These are phyloP conservation scores for Diphasiastrum complanatum DNA, from an alignment of 83 land plant genomes.

Conservation along the genomic window DNA sequence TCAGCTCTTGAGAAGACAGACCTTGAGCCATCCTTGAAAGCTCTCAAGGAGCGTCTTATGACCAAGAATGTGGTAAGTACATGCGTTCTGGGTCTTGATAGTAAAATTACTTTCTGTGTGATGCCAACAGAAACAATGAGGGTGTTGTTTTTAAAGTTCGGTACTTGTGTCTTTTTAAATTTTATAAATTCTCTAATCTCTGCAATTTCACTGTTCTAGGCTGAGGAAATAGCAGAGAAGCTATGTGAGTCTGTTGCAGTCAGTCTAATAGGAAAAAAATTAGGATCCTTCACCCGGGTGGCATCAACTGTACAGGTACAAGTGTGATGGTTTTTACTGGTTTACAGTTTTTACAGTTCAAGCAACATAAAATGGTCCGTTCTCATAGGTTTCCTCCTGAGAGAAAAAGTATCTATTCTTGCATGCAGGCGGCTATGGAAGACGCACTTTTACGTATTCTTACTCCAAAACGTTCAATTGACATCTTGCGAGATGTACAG, in stretches of 20 bases:
- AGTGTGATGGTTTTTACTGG: not conserved
- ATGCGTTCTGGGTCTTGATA: not conserved
- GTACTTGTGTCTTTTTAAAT: not conserved
- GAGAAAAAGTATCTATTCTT: not conserved
- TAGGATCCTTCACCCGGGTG: conserved; percentile 86
- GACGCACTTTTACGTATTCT: conserved; percentile 88
- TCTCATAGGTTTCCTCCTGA: not conserved
- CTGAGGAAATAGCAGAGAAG: conserved; percentile 95
- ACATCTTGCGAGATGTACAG: conserved; percentile 92
- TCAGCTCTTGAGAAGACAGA: conserved; percentile 74
- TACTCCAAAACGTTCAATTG: conserved; percentile 91
- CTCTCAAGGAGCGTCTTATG: conserved; percentile 88
- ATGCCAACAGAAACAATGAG: not conserved
- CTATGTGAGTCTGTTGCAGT: conserved; percentile 95
- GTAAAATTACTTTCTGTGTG: not conserved
- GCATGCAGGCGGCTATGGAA: conserved; percentile 88
- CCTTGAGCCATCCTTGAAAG: conserved; percentile 85
- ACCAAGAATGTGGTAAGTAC: conserved; percentile 95
- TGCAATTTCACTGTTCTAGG: conserved; percentile 53
- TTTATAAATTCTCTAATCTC: not conserved
- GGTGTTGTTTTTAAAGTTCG: not conserved
- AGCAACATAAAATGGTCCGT: not conserved
- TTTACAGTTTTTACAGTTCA: not conserved
- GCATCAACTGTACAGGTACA: conserved; percentile 87
- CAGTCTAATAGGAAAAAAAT: conserved; percentile 93